A percentile compares a stretch with the other conserved stretches of the same genome.
These are phyloP conservation scores for Cucumis hystrix DNA, from an alignment of 306 rosid genomes.

Conservation along the genomic window DNA sequence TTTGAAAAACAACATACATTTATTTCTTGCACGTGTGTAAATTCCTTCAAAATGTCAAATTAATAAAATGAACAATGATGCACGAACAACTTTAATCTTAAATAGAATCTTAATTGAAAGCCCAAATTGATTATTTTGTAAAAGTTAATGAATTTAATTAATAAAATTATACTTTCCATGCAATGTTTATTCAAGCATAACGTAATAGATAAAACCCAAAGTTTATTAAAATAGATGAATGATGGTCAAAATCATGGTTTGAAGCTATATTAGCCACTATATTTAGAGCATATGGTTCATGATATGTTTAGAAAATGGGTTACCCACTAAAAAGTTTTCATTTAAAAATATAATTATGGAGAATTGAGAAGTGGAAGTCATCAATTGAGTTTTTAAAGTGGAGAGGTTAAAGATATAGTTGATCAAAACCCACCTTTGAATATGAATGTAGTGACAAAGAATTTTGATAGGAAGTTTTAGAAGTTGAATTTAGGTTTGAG, in stretches of 20 bases:
- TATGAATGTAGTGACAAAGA: neutral
- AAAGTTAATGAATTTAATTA: too few species aligned
- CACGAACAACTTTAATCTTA: too few species aligned
- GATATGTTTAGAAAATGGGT: neutral
- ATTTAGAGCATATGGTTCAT: neutral
- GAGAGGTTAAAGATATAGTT: neutral
- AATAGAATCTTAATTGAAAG: too few species aligned
- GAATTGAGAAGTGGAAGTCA: neutral
- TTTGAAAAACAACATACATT: too few species aligned
- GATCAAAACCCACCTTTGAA: neutral
- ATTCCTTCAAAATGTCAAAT: too few species aligned
- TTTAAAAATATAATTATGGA: neutral
- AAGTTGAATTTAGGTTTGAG: conserved; percentile 1
- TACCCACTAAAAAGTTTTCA: neutral
- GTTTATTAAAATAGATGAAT: too few species aligned
- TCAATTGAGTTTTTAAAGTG: neutral
- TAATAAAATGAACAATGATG: too few species aligned
- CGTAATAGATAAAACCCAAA: too few species aligned
- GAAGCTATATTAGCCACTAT: neutral
- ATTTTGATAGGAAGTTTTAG: neutral
- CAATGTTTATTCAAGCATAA: too few species aligned
- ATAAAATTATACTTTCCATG: too few species aligned
- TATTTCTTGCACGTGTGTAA: too few species aligned
- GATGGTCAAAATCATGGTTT: neutral
- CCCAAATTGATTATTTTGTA: too few species aligned